A percentile compares a stretch with the other conserved stretches of the same genome.
Evolutionary conservation across 139 green algal species (phyloP).

Genomic region (Penium margaritaceum): DNA sequence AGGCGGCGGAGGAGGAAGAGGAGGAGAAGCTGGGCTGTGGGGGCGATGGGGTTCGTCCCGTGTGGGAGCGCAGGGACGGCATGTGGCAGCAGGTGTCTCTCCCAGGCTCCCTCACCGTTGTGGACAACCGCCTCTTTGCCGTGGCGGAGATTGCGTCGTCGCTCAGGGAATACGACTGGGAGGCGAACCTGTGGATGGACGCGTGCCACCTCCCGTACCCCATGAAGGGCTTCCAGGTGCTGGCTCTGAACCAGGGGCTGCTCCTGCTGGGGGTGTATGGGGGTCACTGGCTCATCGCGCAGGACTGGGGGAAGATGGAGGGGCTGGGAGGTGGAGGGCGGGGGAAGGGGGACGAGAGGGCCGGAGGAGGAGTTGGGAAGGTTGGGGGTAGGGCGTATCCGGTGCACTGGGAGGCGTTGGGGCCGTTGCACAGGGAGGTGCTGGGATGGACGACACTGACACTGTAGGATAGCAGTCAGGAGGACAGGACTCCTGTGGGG

Average conservation of each 20-base stretch:
- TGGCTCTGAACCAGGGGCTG: not conserved
- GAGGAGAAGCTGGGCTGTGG: not conserved
- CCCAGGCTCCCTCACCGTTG: not conserved
- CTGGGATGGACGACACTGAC: not conserved
- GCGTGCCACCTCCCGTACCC: not conserved
- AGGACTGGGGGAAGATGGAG: not conserved
- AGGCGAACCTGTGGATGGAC: not conserved
- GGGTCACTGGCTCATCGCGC: not conserved
- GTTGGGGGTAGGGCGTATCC: not conserved
- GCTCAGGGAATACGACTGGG: not conserved
- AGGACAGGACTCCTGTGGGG: no score
- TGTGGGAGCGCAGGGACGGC: not conserved
- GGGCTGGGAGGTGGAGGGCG: not conserved
- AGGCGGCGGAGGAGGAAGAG: conserved; percentile 11
- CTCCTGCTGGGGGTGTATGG: conserved; percentile 8
- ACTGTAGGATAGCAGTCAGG: no score
- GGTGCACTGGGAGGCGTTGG: not conserved
- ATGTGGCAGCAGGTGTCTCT: not conserved
- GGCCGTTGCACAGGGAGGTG: not conserved
- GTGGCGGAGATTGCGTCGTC: not conserved
- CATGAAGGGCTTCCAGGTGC: not conserved
- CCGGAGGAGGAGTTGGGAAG: not conserved
- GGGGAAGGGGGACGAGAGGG: not conserved
- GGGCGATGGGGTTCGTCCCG: not conserved
- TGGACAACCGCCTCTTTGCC: conserved; percentile 8